Percentiles rank a stretch among this genome's conserved stretches.
These are phyloP conservation scores for Pythium plurisporium DNA, from an alignment of 352 stramenopile species.

Conservation along the genomic window DNA sequence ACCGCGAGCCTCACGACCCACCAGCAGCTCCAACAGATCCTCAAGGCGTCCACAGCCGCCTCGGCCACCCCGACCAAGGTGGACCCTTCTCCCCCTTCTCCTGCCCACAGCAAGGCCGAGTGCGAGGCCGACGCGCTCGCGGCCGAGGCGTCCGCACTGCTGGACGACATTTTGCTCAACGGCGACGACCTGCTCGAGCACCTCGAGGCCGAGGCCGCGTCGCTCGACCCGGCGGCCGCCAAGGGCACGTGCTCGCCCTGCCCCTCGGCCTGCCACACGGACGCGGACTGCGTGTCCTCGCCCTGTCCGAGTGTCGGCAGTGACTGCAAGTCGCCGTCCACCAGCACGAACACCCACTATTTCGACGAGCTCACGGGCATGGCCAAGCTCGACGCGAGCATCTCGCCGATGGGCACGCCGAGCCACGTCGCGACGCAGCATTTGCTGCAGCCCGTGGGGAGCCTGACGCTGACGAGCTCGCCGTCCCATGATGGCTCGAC, in stretches of 20 bases:
- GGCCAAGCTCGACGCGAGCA: slow-evolving; percentile 35
- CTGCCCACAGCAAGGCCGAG: too few species aligned
- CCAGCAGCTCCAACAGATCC: slow-evolving; percentile 12
- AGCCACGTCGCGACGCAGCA: slow-evolving; percentile 12
- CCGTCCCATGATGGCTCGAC: slow-evolving; percentile 32
- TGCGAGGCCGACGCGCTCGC: slow-evolving; percentile 1
- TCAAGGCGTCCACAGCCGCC: neutral
- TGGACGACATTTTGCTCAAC: slow-evolving; percentile 48
- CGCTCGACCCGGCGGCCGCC: slow-evolving; percentile 8
- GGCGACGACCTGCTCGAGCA: slow-evolving; percentile 54
- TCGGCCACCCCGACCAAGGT: too few species aligned
- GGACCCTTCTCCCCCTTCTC: too few species aligned
- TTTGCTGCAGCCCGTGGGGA: neutral
- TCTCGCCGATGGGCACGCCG: slow-evolving; percentile 30
- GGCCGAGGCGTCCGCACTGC: slow-evolving; percentile 16
- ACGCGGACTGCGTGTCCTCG: slow-evolving; percentile 42
- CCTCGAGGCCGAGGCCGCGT: slow-evolving; percentile 29
- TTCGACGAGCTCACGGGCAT: slow-evolving; percentile 24
- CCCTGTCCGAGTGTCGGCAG: slow-evolving; percentile 39
- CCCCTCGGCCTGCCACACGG: slow-evolving; percentile 39
- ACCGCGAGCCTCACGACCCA: slow-evolving; percentile 4
- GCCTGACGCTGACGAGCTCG: slow-evolving; percentile 21
- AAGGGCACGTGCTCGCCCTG: slow-evolving; percentile 22
- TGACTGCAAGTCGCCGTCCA: slow-evolving; percentile 20
- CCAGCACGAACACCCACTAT: neutral